These are phyloP conservation scores for Argentina anserina DNA, from an alignment of 306 rosid genomes.

Conservation along the genomic window DNA sequence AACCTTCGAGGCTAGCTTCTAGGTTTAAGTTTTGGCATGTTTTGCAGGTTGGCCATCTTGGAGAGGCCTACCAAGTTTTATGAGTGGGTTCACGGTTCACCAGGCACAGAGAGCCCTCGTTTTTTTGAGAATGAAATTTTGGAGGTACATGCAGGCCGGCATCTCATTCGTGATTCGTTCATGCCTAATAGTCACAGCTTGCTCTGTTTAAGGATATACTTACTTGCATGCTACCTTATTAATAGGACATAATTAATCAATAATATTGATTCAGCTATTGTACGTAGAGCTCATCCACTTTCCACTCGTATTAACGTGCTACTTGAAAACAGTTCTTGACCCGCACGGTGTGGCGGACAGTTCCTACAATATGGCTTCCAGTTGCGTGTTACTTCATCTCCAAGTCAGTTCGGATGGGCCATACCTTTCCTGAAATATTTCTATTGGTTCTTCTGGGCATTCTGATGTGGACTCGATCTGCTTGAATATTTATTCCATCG, in stretches of 20 bases:
- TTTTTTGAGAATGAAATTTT: conserved; percentile 52
- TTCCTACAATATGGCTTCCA: conserved; percentile 92
- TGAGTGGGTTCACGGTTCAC: conserved; percentile 94
- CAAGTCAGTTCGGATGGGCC: conserved; percentile 58
- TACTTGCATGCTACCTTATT: too few relatives aligned
- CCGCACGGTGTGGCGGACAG: conserved; percentile 88
- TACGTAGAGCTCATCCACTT: neutral
- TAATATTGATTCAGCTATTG: too few relatives aligned
- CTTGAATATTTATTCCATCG: conserved; percentile 82
- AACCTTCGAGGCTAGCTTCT: neutral
- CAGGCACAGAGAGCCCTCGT: conserved; percentile 88
- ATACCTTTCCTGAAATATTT: conserved; percentile 44
- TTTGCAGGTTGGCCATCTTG: conserved; percentile 77
- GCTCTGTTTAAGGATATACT: neutral
- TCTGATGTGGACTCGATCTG: conserved; percentile 69
- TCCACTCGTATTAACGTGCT: neutral
- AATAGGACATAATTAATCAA: too few relatives aligned
- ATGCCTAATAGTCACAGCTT: neutral
- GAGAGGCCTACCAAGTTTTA: conserved; percentile 60
- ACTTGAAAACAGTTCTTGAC: conserved; percentile 71
- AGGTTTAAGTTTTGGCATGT: too few relatives aligned
- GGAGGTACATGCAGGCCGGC: conserved; percentile 33
- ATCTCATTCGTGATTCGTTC: too few relatives aligned
- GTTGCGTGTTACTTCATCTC: conserved; percentile 63
- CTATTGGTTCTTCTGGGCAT: conserved; percentile 53